Base-by-base conservation (phyloP, 805 yeast species). In the Helenozyma baotianmanensis region DNA sequence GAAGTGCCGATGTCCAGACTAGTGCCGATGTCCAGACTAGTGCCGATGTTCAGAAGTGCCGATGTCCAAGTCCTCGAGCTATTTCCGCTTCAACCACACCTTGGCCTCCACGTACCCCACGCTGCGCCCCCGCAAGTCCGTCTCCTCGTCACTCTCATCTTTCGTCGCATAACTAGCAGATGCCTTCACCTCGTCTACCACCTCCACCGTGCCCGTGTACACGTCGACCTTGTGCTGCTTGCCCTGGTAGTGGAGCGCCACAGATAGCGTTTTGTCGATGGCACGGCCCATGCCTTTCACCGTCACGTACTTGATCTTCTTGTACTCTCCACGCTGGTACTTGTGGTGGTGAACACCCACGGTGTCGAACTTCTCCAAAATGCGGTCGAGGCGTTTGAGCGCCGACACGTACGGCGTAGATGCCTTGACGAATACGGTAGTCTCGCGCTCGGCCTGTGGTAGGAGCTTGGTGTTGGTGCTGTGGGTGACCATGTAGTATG, bases 271-370 rank as follows among this genome's bases (percentile, higher is more conserved):
- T 47, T 74, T 80, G 30, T 72, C 78, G 8, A 82, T 75, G 8
- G 89, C 51, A 15, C 51, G 51, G 3, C 96, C 96, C 82, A 85
- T 78, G 0, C 94, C 96, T 34, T 74, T 57, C 3, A 88, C 70
- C 0, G 70, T 64, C 6, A 86, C 66, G 48, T 63, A 74, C 17
- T 61, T 49, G 1, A 62, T 60, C 23, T 62, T 66, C 35, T 68
- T 68, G 36, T 65, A 61, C 33, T 54, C 52, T 19, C 62, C 42
- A 15, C 52, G 53, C 30, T 58, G 56, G 36, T 42, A 57, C 39
- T 61, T 57, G 13, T 39, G 47, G 31, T 27, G 35, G 28, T 35
- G 34, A 9, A 33, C 36, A 23, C 39, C 45, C 17, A 50, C 35
- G 25, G 51, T 53, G 35, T 59, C 58, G 40, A 76, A 64, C 29